Conservation (phyloP, 345 rosid genomes). For the Sonneratia alba region DNA sequence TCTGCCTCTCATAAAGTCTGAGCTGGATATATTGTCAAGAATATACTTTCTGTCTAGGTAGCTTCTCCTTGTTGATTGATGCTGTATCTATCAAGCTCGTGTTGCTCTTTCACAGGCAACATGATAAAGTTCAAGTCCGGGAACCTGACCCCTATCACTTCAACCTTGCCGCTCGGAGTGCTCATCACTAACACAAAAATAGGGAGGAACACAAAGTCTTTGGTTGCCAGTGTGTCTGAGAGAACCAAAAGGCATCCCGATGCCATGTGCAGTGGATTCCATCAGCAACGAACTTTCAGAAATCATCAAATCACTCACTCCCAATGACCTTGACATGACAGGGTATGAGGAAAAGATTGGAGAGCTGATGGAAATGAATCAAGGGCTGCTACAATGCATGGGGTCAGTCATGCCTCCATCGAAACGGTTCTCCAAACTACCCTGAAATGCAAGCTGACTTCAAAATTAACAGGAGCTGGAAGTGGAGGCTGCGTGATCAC, state of each 20-base stretch:
- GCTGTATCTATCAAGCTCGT: background rate
- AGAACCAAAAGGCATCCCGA: slow-evolving; percentile 59
- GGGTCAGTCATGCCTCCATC: slow-evolving; percentile 80
- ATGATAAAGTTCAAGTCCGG: slow-evolving; percentile 84
- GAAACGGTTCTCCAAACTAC: slow-evolving; percentile 70
- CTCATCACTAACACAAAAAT: slow-evolving; percentile 88
- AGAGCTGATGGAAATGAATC: slow-evolving; percentile 91
- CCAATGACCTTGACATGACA: slow-evolving; percentile 34
- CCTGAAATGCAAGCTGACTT: slow-evolving; percentile 61
- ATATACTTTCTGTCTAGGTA: background rate
- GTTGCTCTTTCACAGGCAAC: slow-evolving; percentile 44
- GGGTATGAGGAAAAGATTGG: slow-evolving; percentile 60
- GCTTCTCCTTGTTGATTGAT: background rate
- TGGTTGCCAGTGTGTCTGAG: slow-evolving; percentile 84
- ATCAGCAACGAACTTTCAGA: slow-evolving; percentile 59
- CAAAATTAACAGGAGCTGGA: slow-evolving; percentile 95
- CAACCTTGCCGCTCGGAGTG: slow-evolving; percentile 62
- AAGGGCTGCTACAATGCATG: slow-evolving; percentile 82
- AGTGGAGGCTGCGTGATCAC: slow-evolving; percentile 94
- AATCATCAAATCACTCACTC: slow-evolving; percentile 44
- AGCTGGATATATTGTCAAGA: background rate
- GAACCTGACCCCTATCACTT: slow-evolving; percentile 41
- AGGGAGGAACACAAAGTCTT: slow-evolving; percentile 79
- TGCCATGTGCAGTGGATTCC: slow-evolving; percentile 70
- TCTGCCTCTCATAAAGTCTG: too few species aligned